Conservation (phyloP, 352 stramenopile species). For the Globisporangium emineosum region DNA sequence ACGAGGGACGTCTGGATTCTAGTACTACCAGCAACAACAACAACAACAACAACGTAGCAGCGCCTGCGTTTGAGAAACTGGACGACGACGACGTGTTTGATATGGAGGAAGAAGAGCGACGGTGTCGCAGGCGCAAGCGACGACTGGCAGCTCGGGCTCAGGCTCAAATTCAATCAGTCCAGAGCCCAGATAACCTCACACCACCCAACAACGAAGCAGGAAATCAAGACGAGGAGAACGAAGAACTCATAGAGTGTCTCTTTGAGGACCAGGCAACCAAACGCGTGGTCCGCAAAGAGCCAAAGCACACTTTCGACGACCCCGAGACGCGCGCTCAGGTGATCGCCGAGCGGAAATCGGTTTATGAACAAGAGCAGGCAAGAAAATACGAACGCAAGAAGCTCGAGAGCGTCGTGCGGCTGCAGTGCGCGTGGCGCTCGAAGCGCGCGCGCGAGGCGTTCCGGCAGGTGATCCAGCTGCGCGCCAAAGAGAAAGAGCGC, state of each 20-base stretch:
- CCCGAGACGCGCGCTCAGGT: conserved; percentile 24
- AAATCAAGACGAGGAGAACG: conserved; percentile 9
- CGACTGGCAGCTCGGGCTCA: background rate
- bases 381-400: conserved; percentile 42
- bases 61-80: conserved; percentile 23
- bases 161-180: background rate
- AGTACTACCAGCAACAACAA: background rate
- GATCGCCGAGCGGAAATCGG: conserved; percentile 40
- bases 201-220: background rate
- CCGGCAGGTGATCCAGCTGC: conserved; percentile 49
- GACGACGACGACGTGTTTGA: conserved; percentile 39
- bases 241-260: conserved; percentile 35
- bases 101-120: conserved; percentile 24
- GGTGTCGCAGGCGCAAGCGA: conserved; percentile 10
- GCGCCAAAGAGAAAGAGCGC: conserved; percentile 61
- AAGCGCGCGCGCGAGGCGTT: conserved; percentile 63
- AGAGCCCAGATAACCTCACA: background rate
- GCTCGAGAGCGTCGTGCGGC: conserved; percentile 47
- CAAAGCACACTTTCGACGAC: conserved; percentile 28
- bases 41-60: conserved; percentile 18
- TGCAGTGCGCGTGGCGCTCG: conserved; percentile 76
- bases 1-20: conserved; percentile 1
- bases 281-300: conserved; percentile 33
- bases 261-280: conserved; percentile 56
- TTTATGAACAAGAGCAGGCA: conserved; percentile 30